A percentile compares a stretch with the other conserved stretches of the same genome.
phyloP scores from a whole-genome alignment of 169 alveolate species.

The Eimeria tenella region DNA sequence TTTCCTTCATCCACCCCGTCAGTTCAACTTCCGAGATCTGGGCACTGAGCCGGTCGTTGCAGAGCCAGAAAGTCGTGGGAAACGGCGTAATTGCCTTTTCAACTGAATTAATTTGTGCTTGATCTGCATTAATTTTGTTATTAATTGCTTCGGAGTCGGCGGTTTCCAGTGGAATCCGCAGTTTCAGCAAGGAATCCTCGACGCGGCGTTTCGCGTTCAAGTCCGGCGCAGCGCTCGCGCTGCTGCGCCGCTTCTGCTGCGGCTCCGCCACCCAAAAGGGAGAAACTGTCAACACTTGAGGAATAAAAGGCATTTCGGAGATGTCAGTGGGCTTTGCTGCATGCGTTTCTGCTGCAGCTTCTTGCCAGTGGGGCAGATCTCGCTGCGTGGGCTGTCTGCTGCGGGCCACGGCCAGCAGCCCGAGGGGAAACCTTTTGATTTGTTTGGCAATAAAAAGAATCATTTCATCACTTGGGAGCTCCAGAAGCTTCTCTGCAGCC shows the following conservation, averaged over 20 bases:
- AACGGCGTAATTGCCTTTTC: slow-evolving; percentile 35
- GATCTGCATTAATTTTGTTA: neutral
- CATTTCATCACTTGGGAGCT: neutral
- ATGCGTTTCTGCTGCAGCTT: neutral
- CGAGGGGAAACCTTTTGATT: slow-evolving; percentile 2
- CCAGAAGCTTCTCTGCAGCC: neutral
- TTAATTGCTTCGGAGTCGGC: neutral
- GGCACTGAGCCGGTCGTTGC: slow-evolving; percentile 4
- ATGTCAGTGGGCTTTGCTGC: neutral
- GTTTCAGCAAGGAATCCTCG: neutral
- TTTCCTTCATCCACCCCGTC: slow-evolving; percentile 57
- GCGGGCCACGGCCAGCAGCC: slow-evolving; percentile 17
- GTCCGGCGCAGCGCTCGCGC: neutral
- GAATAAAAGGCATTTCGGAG: neutral
- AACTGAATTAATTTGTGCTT: neutral
- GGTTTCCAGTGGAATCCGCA: neutral
- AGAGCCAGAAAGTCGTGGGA: slow-evolving; percentile 78
- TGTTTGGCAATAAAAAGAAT: neutral
- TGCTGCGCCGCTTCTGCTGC: neutral
- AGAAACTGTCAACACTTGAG: slow-evolving; percentile 12
- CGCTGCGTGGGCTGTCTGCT: neutral
- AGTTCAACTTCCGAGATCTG: slow-evolving; percentile 67
- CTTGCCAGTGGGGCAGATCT: neutral
- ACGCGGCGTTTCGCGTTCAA: neutral
- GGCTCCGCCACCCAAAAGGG: slow-evolving; percentile 23